Conservation (phyloP, 768 basidiomycete genomes). For the Boletellus ananas region DNA sequence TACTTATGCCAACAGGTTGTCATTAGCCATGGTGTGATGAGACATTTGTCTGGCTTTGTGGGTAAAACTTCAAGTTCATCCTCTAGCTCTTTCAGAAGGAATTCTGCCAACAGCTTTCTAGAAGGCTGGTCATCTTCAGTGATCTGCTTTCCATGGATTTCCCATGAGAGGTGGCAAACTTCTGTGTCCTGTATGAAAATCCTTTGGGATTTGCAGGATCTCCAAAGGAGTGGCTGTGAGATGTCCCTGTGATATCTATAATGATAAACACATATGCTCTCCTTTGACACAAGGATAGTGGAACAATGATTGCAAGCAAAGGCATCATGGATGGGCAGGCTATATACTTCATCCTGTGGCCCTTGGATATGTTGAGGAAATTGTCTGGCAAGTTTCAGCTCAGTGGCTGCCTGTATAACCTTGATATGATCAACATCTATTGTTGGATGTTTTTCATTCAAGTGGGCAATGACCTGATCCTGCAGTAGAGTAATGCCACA, state of each 20-base stretch:
- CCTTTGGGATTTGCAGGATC: neutral
- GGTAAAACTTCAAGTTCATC: neutral
- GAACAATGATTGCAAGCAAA: neutral
- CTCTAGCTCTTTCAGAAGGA: neutral
- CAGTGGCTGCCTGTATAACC: no score
- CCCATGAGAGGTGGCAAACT: neutral
- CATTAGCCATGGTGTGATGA: constrained; percentile 4
- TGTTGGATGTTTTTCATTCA: no score
- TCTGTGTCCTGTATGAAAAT: neutral
- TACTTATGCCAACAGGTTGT: constrained; percentile 8
- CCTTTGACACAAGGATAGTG: no score
- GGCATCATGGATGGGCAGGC: neutral
- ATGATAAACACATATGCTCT: no score
- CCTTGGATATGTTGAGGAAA: no score
- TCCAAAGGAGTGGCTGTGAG: neutral
- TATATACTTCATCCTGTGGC: no score
- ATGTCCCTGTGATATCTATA: neutral
- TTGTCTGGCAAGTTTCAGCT: no score
- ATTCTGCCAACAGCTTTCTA: neutral
- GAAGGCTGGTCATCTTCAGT: no score
- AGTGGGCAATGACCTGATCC: no score
- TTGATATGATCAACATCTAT: no score
- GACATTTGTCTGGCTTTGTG: neutral
- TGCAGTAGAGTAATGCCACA: no score
- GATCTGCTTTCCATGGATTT: neutral